phyloP scores from a whole-genome alignment of 331 rosid genomes.

The Acacia concinna region DNA sequence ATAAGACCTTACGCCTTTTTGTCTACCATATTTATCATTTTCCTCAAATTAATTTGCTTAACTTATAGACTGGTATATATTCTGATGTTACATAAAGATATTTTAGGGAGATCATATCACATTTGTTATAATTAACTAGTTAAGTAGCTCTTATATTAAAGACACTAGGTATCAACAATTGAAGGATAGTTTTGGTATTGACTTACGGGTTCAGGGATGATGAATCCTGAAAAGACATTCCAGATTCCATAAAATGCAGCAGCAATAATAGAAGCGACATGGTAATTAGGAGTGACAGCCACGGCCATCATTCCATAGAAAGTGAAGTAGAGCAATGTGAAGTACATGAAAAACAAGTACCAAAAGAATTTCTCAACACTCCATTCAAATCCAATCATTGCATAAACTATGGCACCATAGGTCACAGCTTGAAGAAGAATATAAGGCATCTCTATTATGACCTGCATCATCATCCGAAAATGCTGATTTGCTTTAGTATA shows the following conservation, averaged over 20 bases:
- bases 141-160: neutral
- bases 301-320: slow-evolving; percentile 66
- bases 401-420: slow-evolving; percentile 59
- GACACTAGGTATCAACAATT: no score
- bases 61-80: no score
- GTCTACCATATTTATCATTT: neutral
- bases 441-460: neutral
- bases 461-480: neutral
- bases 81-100: neutral
- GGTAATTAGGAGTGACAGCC: slow-evolving; percentile 49
- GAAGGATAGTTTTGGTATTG: neutral
- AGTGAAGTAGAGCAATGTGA: slow-evolving; percentile 65
- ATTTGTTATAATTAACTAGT: neutral
- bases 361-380: slow-evolving; percentile 54
- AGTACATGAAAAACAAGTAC: slow-evolving; percentile 74
- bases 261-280: slow-evolving; percentile 46
- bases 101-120: neutral
- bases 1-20: no score
- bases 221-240: slow-evolving; percentile 56
- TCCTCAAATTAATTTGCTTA: neutral
- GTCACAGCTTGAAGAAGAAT: slow-evolving; percentile 38
- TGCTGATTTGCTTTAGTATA: neutral
- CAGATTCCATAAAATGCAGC: slow-evolving; percentile 48
- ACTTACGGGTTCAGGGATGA: slow-evolving; percentile 51
- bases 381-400: slow-evolving; percentile 88